These are phyloP conservation scores for Rhynchosporium secalis DNA, from an alignment of 2,329 filamentous ascomycete species.

Conservation along the genomic window DNA sequence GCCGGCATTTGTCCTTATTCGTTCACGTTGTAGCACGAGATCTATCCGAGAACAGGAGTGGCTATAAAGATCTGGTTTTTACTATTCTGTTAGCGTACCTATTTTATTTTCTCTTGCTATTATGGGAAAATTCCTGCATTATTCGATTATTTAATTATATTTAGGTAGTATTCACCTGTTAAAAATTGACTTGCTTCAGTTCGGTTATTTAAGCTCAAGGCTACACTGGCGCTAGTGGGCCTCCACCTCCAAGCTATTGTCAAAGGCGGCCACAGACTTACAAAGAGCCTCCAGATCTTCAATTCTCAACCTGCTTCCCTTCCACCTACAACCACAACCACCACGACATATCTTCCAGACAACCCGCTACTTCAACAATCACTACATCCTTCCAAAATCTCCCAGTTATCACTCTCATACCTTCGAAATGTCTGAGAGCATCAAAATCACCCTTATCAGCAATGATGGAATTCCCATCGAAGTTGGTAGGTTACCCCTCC, in stretches of 20 bases:
- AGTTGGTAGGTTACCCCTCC: constrained; percentile 48
- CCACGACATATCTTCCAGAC: background rate
- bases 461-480: constrained; percentile 51
- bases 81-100: too few relatives aligned
- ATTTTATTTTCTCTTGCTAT: too few relatives aligned
- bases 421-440: constrained; percentile 40
- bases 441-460: constrained; percentile 48
- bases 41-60: too few relatives aligned
- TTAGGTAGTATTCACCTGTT: too few relatives aligned
- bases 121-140: too few relatives aligned
- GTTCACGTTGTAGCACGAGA: too few relatives aligned
- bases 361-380: background rate
- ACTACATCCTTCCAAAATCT: constrained; percentile 5
- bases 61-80: too few relatives aligned
- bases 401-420: background rate
- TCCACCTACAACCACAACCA: constrained; percentile 2
- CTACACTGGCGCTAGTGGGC: constrained; percentile 2
- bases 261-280: background rate
- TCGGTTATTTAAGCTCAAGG: constrained; percentile 16
- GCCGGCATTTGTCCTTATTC: too few relatives aligned
- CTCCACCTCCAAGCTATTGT: background rate
- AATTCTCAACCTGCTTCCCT: background rate
- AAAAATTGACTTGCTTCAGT: background rate
- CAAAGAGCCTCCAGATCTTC: constrained; percentile 3
- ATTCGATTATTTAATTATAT: too few relatives aligned